A percentile compares a stretch with the other conserved stretches of the same genome.
Conservation (phyloP, 495 filamentous ascomycete genomes). For the Neurospora discreta region DNA sequence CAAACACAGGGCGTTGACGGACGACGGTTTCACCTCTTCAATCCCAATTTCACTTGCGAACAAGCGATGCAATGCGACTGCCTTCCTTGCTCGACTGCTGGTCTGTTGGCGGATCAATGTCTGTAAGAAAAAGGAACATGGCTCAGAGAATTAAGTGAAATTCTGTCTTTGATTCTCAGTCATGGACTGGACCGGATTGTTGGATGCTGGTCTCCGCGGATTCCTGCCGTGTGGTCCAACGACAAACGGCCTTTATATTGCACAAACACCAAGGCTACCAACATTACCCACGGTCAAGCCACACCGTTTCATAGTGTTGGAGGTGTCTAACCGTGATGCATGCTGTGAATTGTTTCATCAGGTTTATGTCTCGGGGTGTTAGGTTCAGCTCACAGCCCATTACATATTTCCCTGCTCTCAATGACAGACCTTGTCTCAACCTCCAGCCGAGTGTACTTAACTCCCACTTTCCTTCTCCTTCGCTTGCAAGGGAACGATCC, state of each 20-base stretch:
- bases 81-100: neutral
- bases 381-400: neutral
- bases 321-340: neutral
- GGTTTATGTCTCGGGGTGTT: neutral
- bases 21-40: neutral
- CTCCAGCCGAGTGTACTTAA: neutral
- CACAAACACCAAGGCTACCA: neutral
- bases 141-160: neutral
- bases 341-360: neutral
- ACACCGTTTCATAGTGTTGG: neutral
- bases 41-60: neutral
- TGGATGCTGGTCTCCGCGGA: neutral
- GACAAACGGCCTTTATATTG: neutral
- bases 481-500: neutral
- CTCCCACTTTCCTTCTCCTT: neutral
- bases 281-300: neutral
- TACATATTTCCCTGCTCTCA: no score
- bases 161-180: neutral
- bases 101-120: neutral
- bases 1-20: neutral
- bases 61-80: neutral
- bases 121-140: neutral
- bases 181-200: neutral
- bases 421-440: neutral
- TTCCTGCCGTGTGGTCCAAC: neutral